Evolutionary conservation across 2,329 filamentous ascomycete species (phyloP).

Genomic region (Sporothrix humicola): DNA sequence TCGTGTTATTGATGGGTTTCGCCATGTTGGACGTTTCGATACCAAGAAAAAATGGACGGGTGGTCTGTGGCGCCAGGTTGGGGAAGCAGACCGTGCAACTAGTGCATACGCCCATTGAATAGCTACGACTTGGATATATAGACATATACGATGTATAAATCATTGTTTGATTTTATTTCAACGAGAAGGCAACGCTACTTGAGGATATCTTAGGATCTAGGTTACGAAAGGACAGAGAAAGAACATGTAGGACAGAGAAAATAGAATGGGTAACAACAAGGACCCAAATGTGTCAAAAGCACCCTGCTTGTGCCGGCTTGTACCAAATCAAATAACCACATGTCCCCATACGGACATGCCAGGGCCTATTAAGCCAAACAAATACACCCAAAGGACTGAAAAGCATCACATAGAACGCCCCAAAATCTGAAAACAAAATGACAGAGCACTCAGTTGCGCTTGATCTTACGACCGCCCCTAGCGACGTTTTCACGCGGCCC

Average conservation of each 20-base stretch:
- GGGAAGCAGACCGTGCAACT: too few relatives aligned
- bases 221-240: background rate
- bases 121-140: too few relatives aligned
- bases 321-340: background rate
- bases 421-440: background rate
- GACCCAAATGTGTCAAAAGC: background rate
- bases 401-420: background rate
- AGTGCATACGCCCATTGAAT: too few relatives aligned
- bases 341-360: background rate
- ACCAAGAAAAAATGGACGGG: too few relatives aligned
- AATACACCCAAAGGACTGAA: background rate
- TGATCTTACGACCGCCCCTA: constrained; percentile 57
- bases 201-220: constrained; percentile 27
- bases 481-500: constrained; percentile 34
- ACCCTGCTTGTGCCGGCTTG: background rate
- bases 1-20: too few relatives aligned
- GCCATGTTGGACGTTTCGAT: too few relatives aligned
- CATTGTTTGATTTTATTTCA: background rate
- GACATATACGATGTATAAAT: too few relatives aligned
- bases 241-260: background rate
- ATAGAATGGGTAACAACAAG: background rate
- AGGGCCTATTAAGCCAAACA: background rate
- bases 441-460: constrained; percentile 38
- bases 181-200: constrained; percentile 3
- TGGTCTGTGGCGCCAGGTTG: too few relatives aligned